Evolutionary conservation across 768 basidiomycete species (phyloP).

Genomic region (Suillus subaureus): DNA sequence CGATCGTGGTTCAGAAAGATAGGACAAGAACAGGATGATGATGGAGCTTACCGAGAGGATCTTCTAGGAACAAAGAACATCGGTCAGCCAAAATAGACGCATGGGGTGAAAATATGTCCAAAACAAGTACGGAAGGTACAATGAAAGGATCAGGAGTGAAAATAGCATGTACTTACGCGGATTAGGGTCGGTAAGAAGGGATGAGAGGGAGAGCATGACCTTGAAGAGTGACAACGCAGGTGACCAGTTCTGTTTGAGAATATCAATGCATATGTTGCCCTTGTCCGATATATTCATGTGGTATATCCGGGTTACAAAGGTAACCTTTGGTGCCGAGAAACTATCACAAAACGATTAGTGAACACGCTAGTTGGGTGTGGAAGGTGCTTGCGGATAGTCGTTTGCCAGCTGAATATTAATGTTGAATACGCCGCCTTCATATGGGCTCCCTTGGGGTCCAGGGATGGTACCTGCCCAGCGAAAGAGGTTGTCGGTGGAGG

Average conservation of each 20-base stretch:
- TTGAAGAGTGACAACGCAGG: slow-evolving; percentile 93
- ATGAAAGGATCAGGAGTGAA: slow-evolving; percentile 2
- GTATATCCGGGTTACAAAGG: slow-evolving; percentile 79
- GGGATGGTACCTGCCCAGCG: slow-evolving; percentile 79
- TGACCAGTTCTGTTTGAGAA: slow-evolving; percentile 93
- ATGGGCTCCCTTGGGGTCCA: slow-evolving; percentile 80
- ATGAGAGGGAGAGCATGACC: slow-evolving; percentile 91
- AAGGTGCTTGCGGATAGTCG: slow-evolving; percentile 75
- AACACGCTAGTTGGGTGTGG: slow-evolving; percentile 7
- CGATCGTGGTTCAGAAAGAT: not conserved
- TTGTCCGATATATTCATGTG: slow-evolving; percentile 88
- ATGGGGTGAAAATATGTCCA: slow-evolving; percentile 5
- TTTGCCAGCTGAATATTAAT: slow-evolving; percentile 63
- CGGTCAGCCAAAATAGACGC: slow-evolving; percentile 5
- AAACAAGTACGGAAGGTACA: not conserved
- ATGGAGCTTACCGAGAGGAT: slow-evolving; percentile 62
- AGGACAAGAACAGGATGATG: not conserved
- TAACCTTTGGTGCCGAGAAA: slow-evolving; percentile 79
- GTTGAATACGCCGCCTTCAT: slow-evolving; percentile 77
- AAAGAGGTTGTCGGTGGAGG: slow-evolving; percentile 65
- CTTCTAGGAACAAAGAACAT: slow-evolving; percentile 44
- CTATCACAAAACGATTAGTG: slow-evolving; percentile 36
- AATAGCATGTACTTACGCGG: slow-evolving; percentile 66
- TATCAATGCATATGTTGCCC: slow-evolving; percentile 84
- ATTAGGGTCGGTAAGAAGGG: slow-evolving; percentile 92